Evolutionary conservation across 1,139 yeast genomes (phyloP), one percentile per base, ranked within the genome.

Genomic region (Magnusiomyces tetraspermus): DNA sequence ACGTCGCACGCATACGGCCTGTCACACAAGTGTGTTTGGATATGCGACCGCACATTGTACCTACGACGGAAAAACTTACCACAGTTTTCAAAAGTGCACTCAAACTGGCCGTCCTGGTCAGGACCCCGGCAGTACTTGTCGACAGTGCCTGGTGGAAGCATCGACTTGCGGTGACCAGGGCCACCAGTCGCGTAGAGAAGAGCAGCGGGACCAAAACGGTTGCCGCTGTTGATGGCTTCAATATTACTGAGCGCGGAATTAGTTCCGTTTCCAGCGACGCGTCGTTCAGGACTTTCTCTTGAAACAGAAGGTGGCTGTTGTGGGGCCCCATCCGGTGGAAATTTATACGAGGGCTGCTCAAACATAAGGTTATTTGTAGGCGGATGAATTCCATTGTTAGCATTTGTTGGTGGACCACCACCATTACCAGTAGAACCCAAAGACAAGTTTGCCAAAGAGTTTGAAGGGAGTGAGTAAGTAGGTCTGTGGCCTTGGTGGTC

Each of bases 1-100:
- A 62, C 60, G 3, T 80, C 79, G 66, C 92, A 85, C 2, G 67
- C 57, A 63, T 85, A 82, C 3, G 99, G 99, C 53, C 97, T 74
- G 67, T 94, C 98, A 66, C 94, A 83, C 52, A 94, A 72, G 73
- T 94, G 99, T 0, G 98, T 94, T 67, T 94, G 98, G 54, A 94
- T 90, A 67, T 94, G 99, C 0, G 97, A 88, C 57, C 97, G 76
- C 17, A 88, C 89, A 65, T 94, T 94, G 70, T 94, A 94, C 50
- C 96, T 75, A 63, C 98, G 76, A 10, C 90, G 82, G 69, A 94
- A 92, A 54, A 78, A 73, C 68, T 94, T 89, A 17, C 87, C 85
- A 70, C 99, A 94, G 52, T 78, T 77, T 26, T 85, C 80, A 67
- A 76, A 92, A 55, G 79, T 75, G 68, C 99, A 94, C 41, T 82